Percentiles rank a stretch among this genome's conserved stretches.
Evolutionary conservation across 768 basidiomycete genomes (phyloP).

Genomic region (Mycena polygramma): DNA sequence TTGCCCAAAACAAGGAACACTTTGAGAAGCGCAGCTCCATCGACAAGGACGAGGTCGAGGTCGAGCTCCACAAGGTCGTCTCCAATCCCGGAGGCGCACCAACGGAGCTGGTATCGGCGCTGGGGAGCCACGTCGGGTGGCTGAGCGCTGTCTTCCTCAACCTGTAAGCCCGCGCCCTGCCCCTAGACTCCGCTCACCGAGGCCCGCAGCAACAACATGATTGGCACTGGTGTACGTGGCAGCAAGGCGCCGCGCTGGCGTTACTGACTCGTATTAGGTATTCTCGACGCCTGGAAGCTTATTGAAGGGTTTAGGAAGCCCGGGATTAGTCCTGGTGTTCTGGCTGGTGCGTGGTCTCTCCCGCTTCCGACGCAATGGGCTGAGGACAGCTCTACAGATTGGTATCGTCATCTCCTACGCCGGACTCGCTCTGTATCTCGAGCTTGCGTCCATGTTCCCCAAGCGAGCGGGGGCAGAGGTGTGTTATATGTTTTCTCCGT

Average conservation of each 20-base stretch:
- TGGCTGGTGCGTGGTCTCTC: conserved; percentile 57
- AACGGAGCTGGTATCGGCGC: conserved; percentile 22
- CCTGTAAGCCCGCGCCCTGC: not conserved
- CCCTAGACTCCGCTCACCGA: conserved; percentile 15
- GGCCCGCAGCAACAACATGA: conserved; percentile 45
- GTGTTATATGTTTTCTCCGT: conserved; percentile 51
- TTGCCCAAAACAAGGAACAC: not conserved
- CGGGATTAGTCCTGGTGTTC: conserved; percentile 54
- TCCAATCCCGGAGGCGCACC: conserved; percentile 32
- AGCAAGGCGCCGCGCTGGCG: conserved; percentile 39
- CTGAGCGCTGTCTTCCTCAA: conserved; percentile 27
- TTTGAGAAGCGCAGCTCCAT: conserved; percentile 2
- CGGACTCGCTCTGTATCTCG: conserved; percentile 55
- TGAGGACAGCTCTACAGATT: not conserved
- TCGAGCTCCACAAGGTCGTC: conserved; percentile 8
- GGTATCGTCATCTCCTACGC: conserved; percentile 39
- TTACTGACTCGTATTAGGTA: not conserved
- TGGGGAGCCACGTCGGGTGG: conserved; percentile 26
- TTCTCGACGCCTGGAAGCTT: conserved; percentile 48
- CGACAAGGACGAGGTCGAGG: conserved; percentile 19
- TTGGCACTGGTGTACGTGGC: conserved; percentile 55
- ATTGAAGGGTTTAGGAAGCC: conserved; percentile 52
- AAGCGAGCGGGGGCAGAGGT: conserved; percentile 64
- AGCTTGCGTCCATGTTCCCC: conserved; percentile 63
- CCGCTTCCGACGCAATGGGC: not conserved